Evolutionary conservation across 345 rosid species (phyloP).

Genomic region (Kernera saxatilis): DNA sequence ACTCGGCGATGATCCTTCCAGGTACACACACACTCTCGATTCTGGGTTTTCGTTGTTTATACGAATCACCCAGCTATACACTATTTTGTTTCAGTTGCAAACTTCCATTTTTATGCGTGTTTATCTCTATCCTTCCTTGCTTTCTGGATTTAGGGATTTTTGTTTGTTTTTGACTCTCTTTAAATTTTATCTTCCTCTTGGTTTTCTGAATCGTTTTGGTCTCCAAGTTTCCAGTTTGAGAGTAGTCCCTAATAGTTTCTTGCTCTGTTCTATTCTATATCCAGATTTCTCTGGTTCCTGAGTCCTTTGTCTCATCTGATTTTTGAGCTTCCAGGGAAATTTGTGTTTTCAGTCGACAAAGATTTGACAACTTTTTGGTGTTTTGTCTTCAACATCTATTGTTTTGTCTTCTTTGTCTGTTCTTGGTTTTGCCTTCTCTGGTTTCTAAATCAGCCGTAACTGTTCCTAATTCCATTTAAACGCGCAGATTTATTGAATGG

Average conservation of each 20-base stretch:
- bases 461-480: not conserved
- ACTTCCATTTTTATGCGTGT: not conserved
- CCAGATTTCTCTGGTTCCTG: not conserved
- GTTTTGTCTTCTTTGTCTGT: not conserved
- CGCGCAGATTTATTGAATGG: slow-evolving; percentile 71
- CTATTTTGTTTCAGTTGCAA: not conserved
- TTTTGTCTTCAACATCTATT: not conserved
- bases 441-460: not conserved
- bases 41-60: not conserved
- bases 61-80: not conserved
- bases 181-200: not conserved
- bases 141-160: not conserved
- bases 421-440: not conserved
- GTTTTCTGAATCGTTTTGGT: not conserved
- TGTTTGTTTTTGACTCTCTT: not conserved
- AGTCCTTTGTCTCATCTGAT: not conserved
- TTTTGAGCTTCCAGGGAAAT: not conserved
- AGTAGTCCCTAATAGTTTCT: not conserved
- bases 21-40: slow-evolving; percentile 30
- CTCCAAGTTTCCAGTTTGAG: not conserved
- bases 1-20: slow-evolving; percentile 73
- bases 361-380: not conserved
- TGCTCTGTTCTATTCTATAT: not conserved
- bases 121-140: not conserved
- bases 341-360: not conserved